Evolutionary conservation across 768 basidiomycete genomes (phyloP).

Genomic region (Mrakia blollopis): DNA sequence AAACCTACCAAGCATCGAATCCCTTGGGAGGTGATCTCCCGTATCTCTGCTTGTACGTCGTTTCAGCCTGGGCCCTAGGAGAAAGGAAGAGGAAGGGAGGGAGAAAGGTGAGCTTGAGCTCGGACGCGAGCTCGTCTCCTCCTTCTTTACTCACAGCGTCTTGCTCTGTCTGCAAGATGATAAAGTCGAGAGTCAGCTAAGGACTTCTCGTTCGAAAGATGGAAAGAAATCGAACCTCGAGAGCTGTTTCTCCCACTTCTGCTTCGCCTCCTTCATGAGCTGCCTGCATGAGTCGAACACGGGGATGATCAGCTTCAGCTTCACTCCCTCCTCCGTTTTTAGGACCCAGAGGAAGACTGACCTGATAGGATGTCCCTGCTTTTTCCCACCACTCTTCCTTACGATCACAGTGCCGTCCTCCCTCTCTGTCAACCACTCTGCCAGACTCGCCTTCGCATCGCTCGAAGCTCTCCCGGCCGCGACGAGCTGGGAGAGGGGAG

Average conservation of each 20-base stretch:
- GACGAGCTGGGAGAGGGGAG: neutral
- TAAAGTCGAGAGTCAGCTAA: neutral
- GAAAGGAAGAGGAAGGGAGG: neutral
- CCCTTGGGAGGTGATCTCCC: conserved; percentile 37
- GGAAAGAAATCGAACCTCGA: neutral
- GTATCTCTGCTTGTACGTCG: conserved; percentile 38
- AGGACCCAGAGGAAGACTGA: neutral
- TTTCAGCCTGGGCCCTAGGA: conserved; percentile 33
- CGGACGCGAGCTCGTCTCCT: neutral
- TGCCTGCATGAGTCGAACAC: neutral
- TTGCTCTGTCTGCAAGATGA: neutral
- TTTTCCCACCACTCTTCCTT: conserved; percentile 3
- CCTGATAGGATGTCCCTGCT: conserved; percentile 11
- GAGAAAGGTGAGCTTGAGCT: neutral
- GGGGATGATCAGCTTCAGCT: neutral
- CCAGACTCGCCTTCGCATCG: neutral
- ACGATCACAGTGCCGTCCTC: neutral
- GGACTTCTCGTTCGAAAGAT: neutral
- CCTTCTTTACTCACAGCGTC: neutral
- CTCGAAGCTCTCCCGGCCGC: neutral
- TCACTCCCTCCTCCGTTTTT: neutral
- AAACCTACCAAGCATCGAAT: conserved; percentile 38
- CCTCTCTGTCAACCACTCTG: neutral
- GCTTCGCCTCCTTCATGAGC: conserved; percentile 3
- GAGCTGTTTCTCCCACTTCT: neutral